These are phyloP conservation scores for Coffea humblotiana DNA, from an alignment of 305 asterid species.

Conservation along the genomic window DNA sequence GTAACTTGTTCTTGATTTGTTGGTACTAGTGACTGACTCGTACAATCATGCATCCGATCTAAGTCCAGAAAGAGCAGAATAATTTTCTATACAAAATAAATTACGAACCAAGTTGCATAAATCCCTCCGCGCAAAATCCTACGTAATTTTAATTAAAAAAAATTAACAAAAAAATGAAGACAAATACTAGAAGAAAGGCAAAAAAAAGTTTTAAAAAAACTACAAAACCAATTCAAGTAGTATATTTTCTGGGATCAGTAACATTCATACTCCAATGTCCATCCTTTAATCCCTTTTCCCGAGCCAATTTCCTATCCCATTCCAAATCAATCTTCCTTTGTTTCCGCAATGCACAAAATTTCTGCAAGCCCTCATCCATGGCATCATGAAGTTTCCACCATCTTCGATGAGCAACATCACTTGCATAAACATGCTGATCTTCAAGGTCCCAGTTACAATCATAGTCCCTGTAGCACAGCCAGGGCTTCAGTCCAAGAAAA, in stretches of 20 bases:
- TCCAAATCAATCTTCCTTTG: slow-evolving; percentile 60
- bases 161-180: not conserved
- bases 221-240: slow-evolving; percentile 28
- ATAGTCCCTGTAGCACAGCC: slow-evolving; percentile 81
- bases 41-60: too few species aligned
- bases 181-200: not conserved
- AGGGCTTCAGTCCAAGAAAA: slow-evolving; percentile 78
- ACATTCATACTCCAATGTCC: slow-evolving; percentile 71
- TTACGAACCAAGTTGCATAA: slow-evolving; percentile 6
- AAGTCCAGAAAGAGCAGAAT: not conserved
- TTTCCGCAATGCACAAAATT: slow-evolving; percentile 47
- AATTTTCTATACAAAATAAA: slow-evolving; percentile 8
- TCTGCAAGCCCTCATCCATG: slow-evolving; percentile 61
- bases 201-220: not conserved
- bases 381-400: slow-evolving; percentile 86
- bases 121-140: slow-evolving; percentile 15
- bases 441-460: slow-evolving; percentile 74
- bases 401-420: slow-evolving; percentile 65
- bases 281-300: slow-evolving; percentile 43
- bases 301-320: slow-evolving; percentile 66
- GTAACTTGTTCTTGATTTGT: not conserved
- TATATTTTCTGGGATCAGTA: slow-evolving; percentile 66
- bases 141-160: not conserved
- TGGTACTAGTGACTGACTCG: too few species aligned
- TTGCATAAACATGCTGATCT: slow-evolving; percentile 69